These are phyloP conservation scores for Cudoniella acicularis DNA, from an alignment of 495 filamentous ascomycete species.

Conservation along the genomic window DNA sequence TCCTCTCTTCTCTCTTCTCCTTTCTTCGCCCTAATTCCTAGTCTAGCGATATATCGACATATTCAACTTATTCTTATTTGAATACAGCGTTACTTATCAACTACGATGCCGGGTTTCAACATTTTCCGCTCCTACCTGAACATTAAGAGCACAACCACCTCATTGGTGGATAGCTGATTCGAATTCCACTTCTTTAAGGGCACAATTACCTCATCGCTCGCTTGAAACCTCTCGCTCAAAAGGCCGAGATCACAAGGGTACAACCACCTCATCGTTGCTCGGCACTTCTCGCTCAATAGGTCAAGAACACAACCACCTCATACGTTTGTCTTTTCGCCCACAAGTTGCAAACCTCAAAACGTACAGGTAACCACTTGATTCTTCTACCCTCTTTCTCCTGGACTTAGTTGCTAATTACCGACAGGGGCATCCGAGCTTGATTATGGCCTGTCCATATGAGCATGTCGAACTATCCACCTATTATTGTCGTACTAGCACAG, in stretches of 20 bases:
- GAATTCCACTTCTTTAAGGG: too few species aligned
- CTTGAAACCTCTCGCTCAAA: slow-evolving; percentile 6
- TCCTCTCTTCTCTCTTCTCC: slow-evolving; percentile 5
- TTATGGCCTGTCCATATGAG: slow-evolving; percentile 1
- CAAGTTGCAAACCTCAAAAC: slow-evolving; percentile 8
- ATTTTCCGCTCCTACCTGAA: slow-evolving; percentile 10
- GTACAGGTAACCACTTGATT: not conserved
- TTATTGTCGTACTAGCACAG: slow-evolving; percentile 5
- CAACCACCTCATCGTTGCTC: slow-evolving; percentile 1
- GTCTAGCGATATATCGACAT: slow-evolving; percentile 4
- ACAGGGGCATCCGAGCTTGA: slow-evolving; percentile 1
- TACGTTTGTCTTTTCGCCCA: slow-evolving; percentile 7
- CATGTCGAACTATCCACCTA: slow-evolving; percentile 1
- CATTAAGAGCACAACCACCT: slow-evolving; percentile 1
- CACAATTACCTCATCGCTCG: slow-evolving; percentile 6
- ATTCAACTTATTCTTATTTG: slow-evolving; percentile 1
- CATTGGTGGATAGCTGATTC: too few species aligned
- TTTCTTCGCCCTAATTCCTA: slow-evolving; percentile 2
- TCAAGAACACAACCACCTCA: not conserved
- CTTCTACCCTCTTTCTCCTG: slow-evolving; percentile 1
- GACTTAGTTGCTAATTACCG: not conserved
- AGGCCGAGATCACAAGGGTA: not conserved
- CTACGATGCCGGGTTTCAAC: slow-evolving; percentile 9
- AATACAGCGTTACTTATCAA: slow-evolving; percentile 8
- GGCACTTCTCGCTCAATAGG: slow-evolving; percentile 12